Conservation (phyloP, 75 land plant species). For the Selaginella moellendorffii region DNA sequence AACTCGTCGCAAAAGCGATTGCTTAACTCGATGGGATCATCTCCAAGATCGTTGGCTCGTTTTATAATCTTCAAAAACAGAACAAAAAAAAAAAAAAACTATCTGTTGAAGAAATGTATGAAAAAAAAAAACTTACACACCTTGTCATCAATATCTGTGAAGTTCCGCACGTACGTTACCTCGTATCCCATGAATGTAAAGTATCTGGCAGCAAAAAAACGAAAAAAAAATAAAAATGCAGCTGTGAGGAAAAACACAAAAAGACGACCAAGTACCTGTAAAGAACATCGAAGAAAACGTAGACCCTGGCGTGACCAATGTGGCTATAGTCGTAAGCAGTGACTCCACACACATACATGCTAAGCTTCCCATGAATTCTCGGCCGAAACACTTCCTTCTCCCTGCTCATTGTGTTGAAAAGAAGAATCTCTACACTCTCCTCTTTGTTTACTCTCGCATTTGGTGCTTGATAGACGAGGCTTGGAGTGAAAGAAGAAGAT, state of each 20-base stretch:
- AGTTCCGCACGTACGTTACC: constrained; percentile 65
- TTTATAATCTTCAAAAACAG: constrained; percentile 50
- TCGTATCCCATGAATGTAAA: constrained; percentile 52
- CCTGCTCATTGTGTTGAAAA: constrained; percentile 62
- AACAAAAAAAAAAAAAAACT: background rate
- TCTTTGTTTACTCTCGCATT: no score
- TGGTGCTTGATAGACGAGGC: no score
- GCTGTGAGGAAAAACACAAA: background rate
- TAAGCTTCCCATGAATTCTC: constrained; percentile 48
- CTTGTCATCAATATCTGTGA: constrained; percentile 86
- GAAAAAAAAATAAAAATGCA: no score
- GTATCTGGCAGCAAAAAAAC: constrained; percentile 32
- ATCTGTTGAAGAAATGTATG: background rate
- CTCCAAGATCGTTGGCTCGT: constrained; percentile 70
- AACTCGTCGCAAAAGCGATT: constrained; percentile 68
- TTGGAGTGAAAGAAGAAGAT: background rate
- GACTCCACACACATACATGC: constrained; percentile 94
- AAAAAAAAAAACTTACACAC: constrained; percentile 14
- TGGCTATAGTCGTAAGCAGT: constrained; percentile 83
- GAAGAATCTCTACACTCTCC: constrained; percentile 14
- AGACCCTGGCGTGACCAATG: constrained; percentile 86
- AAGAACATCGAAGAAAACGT: constrained; percentile 77
- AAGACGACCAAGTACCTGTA: constrained; percentile 34
- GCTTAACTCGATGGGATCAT: constrained; percentile 66
- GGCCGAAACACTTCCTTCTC: constrained; percentile 61